Evolutionary conservation across 306 rosid genomes (phyloP).

Genomic region (Cicer pinnatifidum): DNA sequence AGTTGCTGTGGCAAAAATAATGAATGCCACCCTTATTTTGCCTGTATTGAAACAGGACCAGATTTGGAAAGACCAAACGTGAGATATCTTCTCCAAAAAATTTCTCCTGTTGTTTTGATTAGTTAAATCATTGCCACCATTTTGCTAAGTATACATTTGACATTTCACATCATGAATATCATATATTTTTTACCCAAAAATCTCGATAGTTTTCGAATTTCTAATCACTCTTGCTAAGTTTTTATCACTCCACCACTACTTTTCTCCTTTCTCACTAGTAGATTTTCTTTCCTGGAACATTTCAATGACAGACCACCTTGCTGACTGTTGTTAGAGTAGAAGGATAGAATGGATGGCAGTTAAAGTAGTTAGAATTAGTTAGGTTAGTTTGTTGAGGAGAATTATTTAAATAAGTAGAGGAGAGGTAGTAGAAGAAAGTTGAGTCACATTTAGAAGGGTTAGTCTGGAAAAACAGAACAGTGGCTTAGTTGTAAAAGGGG

Average conservation of each 20-base stretch:
- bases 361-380: slow-evolving; percentile 15
- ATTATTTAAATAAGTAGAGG: neutral
- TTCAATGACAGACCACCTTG: slow-evolving; percentile 19
- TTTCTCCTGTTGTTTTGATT: slow-evolving; percentile 33
- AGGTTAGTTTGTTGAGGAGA: slow-evolving; percentile 8
- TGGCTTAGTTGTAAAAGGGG: slow-evolving; percentile 15
- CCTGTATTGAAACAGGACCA: slow-evolving; percentile 99
- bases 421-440: neutral
- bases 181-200: slow-evolving; percentile 4
- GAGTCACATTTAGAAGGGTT: neutral
- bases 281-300: slow-evolving; percentile 22
- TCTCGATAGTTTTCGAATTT: slow-evolving; percentile 16
- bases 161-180: slow-evolving; percentile 26
- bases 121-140: slow-evolving; percentile 31
- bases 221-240: neutral
- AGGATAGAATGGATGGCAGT: neutral
- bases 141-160: slow-evolving; percentile 15
- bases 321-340: slow-evolving; percentile 3
- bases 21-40: slow-evolving; percentile 95
- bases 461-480: slow-evolving; percentile 5
- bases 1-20: slow-evolving; percentile 96
- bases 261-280: slow-evolving; percentile 21
- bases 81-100: slow-evolving; percentile 50
- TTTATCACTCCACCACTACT: slow-evolving; percentile 14
- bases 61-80: slow-evolving; percentile 99